Evolutionary conservation across 192 early-diverging fungal species (phyloP).

Genomic region (Coemansia sp.): DNA sequence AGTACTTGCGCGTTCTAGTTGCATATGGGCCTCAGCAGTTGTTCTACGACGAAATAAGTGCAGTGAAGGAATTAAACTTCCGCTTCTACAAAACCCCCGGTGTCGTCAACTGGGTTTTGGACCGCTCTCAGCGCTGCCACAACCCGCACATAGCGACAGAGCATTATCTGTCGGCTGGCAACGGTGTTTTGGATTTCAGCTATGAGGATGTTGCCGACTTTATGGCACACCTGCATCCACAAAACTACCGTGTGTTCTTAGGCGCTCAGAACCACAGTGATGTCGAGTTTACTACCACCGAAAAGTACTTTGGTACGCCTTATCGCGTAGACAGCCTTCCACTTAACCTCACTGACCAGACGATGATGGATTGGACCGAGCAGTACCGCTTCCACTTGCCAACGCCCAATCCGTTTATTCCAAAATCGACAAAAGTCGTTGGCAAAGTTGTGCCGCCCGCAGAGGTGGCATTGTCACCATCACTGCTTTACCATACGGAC

Average conservation of each 20-base stretch:
- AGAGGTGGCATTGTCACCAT: not conserved
- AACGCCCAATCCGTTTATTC: not conserved
- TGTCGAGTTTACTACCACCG: not conserved
- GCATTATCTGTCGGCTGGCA: not conserved
- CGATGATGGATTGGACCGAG: not conserved
- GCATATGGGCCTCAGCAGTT: slow-evolving; percentile 21
- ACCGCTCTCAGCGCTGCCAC: not conserved
- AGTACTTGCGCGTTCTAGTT: slow-evolving; percentile 29
- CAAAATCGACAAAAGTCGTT: not conserved
- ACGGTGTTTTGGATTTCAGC: not conserved
- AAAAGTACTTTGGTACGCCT: not conserved
- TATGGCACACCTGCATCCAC: not conserved
- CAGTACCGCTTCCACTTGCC: not conserved
- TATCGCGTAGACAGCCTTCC: not conserved
- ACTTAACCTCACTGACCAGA: not conserved
- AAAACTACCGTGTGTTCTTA: not conserved
- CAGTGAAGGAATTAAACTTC: not conserved
- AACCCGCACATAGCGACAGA: not conserved
- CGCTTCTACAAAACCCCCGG: not conserved
- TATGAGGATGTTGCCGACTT: not conserved
- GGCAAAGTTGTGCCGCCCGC: not conserved
- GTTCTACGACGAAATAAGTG: not conserved
- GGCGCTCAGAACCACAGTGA: not conserved
- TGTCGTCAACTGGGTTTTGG: not conserved
- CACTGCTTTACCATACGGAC: slow-evolving; percentile 13